Evolutionary conservation across 208 protist genomes (phyloP).

Genomic region (Tritrichomonas musculus): DNA sequence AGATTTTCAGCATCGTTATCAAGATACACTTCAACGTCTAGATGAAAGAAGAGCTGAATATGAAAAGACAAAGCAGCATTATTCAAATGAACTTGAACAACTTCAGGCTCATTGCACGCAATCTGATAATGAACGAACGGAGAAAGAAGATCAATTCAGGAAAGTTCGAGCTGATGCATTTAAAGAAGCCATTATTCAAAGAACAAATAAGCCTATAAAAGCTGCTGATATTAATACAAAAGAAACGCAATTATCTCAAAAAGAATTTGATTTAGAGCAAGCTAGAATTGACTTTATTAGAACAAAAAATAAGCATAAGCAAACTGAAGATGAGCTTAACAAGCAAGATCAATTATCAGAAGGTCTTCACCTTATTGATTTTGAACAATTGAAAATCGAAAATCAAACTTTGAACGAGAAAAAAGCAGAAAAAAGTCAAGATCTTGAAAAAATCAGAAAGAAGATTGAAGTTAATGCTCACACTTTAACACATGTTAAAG

Average conservation of each 20-base stretch:
- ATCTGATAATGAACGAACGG: not conserved
- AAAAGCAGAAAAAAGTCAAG: conserved; percentile 93
- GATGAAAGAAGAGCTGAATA: not conserved
- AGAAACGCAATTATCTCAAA: not conserved
- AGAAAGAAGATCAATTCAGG: not conserved
- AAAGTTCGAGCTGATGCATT: not conserved
- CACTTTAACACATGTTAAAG: conserved; percentile 89
- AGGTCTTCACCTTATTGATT: conserved; percentile 91
- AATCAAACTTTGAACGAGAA: conserved; percentile 95
- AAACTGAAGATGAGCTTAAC: conserved; percentile 59
- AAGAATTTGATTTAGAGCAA: conserved; percentile 2
- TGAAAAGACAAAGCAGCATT: not conserved
- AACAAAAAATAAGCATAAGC: conserved; percentile 49
- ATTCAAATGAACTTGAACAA: not conserved
- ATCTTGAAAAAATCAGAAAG: conserved; percentile 80
- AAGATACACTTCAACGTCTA: not conserved
- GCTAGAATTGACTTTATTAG: conserved; percentile 1
- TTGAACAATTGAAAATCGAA: conserved; percentile 97
- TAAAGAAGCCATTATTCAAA: not conserved
- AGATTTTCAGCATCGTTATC: not conserved
- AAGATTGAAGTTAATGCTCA: conserved; percentile 88
- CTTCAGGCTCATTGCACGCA: not conserved
- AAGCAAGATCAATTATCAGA: conserved; percentile 65
- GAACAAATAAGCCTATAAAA: conserved; percentile 26
- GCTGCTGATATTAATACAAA: not conserved